phyloP scores from a whole-genome alignment of 139 green algal genomes.

The Micractinium conductrix region DNA sequence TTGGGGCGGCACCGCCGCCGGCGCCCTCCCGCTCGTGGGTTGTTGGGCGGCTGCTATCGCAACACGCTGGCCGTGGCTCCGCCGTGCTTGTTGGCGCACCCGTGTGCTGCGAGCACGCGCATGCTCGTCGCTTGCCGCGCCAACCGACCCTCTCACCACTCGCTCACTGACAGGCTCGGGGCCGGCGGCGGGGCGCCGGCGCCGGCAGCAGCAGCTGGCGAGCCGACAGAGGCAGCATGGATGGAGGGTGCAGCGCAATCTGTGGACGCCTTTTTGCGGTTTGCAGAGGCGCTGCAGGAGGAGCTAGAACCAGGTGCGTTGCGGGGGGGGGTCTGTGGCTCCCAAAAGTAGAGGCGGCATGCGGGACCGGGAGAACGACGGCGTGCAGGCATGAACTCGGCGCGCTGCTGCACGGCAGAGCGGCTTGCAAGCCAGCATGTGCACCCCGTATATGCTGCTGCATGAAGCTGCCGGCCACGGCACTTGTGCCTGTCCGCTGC shows the following conservation, averaged over 20 bases:
- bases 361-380: too few species aligned
- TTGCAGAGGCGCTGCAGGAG: constrained; percentile 47
- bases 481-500: too few species aligned
- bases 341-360: too few species aligned
- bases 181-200: not conserved
- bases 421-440: too few species aligned
- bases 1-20: not conserved
- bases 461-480: too few species aligned
- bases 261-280: constrained; percentile 33
- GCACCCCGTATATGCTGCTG: too few species aligned
- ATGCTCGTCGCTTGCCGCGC: not conserved
- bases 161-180: not conserved
- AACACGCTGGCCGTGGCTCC: not conserved
- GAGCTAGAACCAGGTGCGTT: constrained; percentile 21
- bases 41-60: not conserved
- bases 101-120: too few species aligned
- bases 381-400: too few species aligned
- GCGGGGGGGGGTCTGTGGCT: too few species aligned
- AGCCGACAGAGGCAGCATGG: not conserved
- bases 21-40: too few species aligned
- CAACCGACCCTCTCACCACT: not conserved
- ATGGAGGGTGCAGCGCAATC: constrained; percentile 36
- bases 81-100: not conserved
- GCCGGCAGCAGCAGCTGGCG: not conserved
- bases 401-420: too few species aligned